These are phyloP conservation scores for Actinomortierella ambigua DNA, from an alignment of 371 early-diverging fungal species.

Conservation along the genomic window DNA sequence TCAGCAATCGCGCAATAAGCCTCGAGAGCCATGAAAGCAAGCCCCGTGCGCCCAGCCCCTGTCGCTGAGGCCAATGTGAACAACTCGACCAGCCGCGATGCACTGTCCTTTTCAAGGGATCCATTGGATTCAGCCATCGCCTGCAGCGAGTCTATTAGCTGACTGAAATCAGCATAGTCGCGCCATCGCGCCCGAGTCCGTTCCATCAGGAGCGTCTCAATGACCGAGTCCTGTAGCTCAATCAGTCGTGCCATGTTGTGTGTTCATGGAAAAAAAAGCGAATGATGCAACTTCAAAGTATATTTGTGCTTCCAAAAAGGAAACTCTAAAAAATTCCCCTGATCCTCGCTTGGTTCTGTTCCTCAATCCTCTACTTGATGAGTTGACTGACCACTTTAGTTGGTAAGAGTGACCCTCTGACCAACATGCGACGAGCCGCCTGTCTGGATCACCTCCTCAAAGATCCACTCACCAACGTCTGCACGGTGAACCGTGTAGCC, in stretches of 20 bases:
- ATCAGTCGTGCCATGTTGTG: neutral
- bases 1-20: constrained; percentile 26
- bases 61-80: constrained; percentile 19
- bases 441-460: no score
- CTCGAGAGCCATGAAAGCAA: constrained; percentile 18
- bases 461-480: no score
- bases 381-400: neutral
- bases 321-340: neutral
- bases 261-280: no score
- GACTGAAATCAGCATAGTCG: constrained; percentile 23
- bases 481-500: constrained; percentile 12
- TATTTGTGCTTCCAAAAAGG: neutral
- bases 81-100: constrained; percentile 15
- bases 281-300: no score
- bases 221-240: constrained; percentile 1
- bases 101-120: neutral
- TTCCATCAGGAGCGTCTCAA: constrained; percentile 20
- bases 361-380: constrained; percentile 19
- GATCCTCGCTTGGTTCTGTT: constrained; percentile 1
- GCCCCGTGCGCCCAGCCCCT: constrained; percentile 22
- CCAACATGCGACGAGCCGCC: no score
- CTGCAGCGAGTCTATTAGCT: constrained; percentile 17
- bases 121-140: constrained; percentile 8
- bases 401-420: no score
- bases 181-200: constrained; percentile 31